These are phyloP conservation scores for Boletellus sp. DNA, from an alignment of 1,284 basidiomycete genomes.

Conservation along the genomic window DNA sequence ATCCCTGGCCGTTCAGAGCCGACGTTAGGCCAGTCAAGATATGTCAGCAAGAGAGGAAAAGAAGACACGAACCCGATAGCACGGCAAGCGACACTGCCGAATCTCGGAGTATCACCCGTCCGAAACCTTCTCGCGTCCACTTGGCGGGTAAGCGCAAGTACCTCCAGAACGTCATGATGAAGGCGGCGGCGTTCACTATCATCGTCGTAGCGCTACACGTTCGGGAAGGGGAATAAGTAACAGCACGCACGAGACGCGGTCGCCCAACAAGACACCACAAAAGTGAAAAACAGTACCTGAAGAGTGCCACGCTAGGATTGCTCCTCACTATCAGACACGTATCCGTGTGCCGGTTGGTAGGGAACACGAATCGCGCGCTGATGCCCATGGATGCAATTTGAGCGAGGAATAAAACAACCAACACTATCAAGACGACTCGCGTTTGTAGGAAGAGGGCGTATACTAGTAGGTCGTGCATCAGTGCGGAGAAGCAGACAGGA, in stretches of 20 bases:
- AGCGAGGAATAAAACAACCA: constrained; percentile 5
- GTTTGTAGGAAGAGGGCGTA: constrained; percentile 12
- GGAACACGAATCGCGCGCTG: constrained; percentile 12
- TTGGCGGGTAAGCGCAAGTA: constrained; percentile 3
- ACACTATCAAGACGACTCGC: constrained; percentile 2
- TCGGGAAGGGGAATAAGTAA: not conserved
- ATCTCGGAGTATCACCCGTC: constrained; percentile 9
- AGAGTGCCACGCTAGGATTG: constrained; percentile 5
- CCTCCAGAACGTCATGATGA: constrained; percentile 16
- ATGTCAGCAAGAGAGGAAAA: not conserved
- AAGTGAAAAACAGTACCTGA: constrained; percentile 1
- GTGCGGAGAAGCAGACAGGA: not conserved
- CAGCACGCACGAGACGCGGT: not conserved
- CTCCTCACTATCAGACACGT: constrained; percentile 17
- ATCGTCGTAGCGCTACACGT: constrained; percentile 16
- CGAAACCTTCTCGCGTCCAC: constrained; percentile 3
- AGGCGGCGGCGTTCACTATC: constrained; percentile 10
- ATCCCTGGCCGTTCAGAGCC: not conserved
- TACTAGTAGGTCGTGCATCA: constrained; percentile 1
- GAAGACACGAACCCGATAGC: constrained; percentile 2
- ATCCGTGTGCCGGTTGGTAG: constrained; percentile 8
- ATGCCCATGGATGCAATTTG: constrained; percentile 20
- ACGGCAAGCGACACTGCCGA: constrained; percentile 5
- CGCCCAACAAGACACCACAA: no score
- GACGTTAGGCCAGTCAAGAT: not conserved